Percentiles rank a stretch among this genome's conserved stretches.
phyloP scores from a whole-genome alignment of 441 rosid species.

The Erodium trifolium region DNA sequence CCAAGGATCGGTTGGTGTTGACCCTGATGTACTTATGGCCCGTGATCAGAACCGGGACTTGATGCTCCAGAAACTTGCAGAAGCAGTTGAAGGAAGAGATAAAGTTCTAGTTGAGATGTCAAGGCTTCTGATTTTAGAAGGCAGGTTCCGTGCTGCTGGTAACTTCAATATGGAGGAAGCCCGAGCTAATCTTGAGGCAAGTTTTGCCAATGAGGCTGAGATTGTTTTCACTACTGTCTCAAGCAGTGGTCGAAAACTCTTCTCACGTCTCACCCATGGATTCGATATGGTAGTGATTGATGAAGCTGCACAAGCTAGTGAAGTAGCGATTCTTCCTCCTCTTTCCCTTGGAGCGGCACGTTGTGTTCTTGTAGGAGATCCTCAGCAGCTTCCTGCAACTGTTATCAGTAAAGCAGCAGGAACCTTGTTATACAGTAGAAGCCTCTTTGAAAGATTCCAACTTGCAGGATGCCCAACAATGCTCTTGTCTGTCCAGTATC shows the following conservation, averaged over 20 bases:
- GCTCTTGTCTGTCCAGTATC: conserved; percentile 87
- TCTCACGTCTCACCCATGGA: conserved; percentile 98
- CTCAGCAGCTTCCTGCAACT: conserved; percentile 99
- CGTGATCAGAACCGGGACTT: conserved; percentile 86
- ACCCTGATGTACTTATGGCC: conserved; percentile 83
- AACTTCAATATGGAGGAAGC: conserved; percentile 94
- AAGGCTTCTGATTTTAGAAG: conserved; percentile 82
- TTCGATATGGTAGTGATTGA: conserved; percentile 99
- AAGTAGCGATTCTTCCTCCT: conserved; percentile 94
- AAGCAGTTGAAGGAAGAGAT: conserved; percentile 88
- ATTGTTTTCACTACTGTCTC: conserved; percentile 98
- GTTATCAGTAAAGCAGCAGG: conserved; percentile 99
- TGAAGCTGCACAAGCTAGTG: conserved; percentile 99
- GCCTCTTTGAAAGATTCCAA: conserved; percentile 98
- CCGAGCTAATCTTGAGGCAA: conserved; percentile 91
- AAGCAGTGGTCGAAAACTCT: conserved; percentile 94
- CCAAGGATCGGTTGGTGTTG: conserved; percentile 97
- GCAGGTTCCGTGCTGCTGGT: conserved; percentile 62
- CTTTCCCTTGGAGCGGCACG: conserved; percentile 97
- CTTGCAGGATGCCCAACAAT: conserved; percentile 95
- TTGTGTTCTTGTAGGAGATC: conserved; percentile 98
- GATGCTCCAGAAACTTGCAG: conserved; percentile 83
- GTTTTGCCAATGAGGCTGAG: conserved; percentile 99
- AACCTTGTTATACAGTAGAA: conserved; percentile 83
- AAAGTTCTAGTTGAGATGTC: conserved; percentile 95